Conservation (phyloP, 2,329 filamentous ascomycete species). For the Trichoderma citrinoviride region DNA sequence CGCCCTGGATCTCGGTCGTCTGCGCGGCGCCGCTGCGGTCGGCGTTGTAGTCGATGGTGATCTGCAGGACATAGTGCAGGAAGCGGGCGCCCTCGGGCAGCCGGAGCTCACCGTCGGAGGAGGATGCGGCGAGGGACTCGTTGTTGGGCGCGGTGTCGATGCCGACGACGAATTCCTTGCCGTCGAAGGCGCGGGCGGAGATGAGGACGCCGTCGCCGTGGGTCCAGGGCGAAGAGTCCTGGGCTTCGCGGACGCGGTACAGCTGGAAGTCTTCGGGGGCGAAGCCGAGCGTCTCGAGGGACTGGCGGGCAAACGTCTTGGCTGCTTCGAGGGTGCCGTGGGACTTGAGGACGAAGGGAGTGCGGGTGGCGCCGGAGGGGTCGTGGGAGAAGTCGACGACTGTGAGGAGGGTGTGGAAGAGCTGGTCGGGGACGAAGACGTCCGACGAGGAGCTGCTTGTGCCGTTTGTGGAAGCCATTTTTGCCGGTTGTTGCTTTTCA, state of each 20-base stretch:
- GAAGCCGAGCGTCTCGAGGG: slow-evolving; percentile 38
- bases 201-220: slow-evolving; percentile 41
- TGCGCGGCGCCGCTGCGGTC: slow-evolving; percentile 37
- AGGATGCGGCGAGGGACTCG: slow-evolving; percentile 28
- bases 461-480: background rate
- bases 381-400: slow-evolving; percentile 32
- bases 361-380: slow-evolving; percentile 30
- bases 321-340: slow-evolving; percentile 38
- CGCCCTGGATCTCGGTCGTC: slow-evolving; percentile 40
- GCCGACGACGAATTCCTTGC: slow-evolving; percentile 39
- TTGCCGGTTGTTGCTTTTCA: background rate
- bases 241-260: slow-evolving; percentile 30
- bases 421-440: slow-evolving; percentile 29
- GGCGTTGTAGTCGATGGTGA: slow-evolving; percentile 41
- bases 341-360: slow-evolving; percentile 40
- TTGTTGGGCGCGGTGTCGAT: slow-evolving; percentile 41
- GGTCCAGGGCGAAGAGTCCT: slow-evolving; percentile 32
- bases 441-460: background rate
- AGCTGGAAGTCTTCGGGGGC: slow-evolving; percentile 37
- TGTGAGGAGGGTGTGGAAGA: slow-evolving; percentile 40
- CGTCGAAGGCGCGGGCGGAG: slow-evolving; percentile 37
- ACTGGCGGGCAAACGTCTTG: slow-evolving; percentile 36
- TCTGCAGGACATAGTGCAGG: slow-evolving; percentile 44
- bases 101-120: slow-evolving; percentile 23
- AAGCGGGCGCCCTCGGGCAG: slow-evolving; percentile 31